These are phyloP conservation scores for Vitis hybrid DNA, from an alignment of 177 flowering plant genomes.

Conservation along the genomic window DNA sequence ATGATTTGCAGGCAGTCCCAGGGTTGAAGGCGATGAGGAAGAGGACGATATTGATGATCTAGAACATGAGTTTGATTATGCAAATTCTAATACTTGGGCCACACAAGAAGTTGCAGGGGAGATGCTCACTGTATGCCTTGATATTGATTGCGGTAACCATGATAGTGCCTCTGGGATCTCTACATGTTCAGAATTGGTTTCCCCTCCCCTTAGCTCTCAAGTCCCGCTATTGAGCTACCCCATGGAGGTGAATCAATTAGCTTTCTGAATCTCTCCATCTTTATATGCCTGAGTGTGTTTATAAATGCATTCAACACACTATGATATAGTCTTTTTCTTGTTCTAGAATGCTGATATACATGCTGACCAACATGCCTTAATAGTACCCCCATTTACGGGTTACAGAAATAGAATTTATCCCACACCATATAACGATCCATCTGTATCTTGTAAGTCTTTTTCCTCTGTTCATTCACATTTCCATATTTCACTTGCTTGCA, in stretches of 20 bases:
- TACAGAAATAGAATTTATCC: constrained; percentile 27
- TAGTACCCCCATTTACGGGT: constrained; percentile 26
- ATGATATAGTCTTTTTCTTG: neutral
- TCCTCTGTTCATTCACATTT: neutral
- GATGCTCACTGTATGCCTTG: constrained; percentile 28
- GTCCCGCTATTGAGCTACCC: constrained; percentile 39
- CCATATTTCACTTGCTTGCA: neutral
- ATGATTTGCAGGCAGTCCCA: constrained; percentile 45
- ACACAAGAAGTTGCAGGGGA: constrained; percentile 41
- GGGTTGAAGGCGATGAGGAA: constrained; percentile 80
- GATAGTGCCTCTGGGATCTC: constrained; percentile 15
- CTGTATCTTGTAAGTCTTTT: constrained; percentile 26
- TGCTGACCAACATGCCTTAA: constrained; percentile 60
- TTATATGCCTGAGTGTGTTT: neutral
- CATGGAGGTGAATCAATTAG: constrained; percentile 27
- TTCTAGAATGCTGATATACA: constrained; percentile 46
- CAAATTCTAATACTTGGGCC: constrained; percentile 32
- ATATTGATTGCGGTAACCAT: constrained; percentile 18
- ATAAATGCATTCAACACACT: neutral
- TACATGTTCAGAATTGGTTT: constrained; percentile 11
- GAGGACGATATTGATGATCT: constrained; percentile 72
- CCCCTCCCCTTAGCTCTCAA: constrained; percentile 21
- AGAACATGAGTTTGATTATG: constrained; percentile 68
- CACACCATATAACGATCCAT: constrained; percentile 21
- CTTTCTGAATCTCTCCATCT: neutral